Conservation (phyloP, 352 stramenopile genomes). For the Globisporangium uncinulatum region DNA sequence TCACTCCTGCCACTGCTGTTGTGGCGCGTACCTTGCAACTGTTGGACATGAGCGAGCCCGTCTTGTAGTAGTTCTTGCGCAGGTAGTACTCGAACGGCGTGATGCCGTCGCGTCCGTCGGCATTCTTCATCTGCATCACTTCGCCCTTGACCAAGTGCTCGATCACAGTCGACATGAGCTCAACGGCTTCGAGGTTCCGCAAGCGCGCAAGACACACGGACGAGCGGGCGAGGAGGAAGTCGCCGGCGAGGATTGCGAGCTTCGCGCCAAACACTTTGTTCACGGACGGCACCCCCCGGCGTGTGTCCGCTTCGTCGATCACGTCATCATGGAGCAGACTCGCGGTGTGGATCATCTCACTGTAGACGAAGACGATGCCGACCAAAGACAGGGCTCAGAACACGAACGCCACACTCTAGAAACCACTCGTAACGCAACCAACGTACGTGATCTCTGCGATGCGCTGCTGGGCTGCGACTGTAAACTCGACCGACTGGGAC, state of each 20-base stretch:
- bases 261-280: constrained; percentile 99
- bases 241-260: constrained; percentile 96
- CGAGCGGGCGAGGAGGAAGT: constrained; percentile 96
- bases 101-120: constrained; percentile 53
- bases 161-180: constrained; percentile 98
- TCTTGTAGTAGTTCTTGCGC: constrained; percentile 99
- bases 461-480: constrained; percentile 59
- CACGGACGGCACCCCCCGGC: constrained; percentile 90
- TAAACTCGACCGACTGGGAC: constrained; percentile 72
- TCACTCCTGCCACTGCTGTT: no score
- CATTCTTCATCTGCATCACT: constrained; percentile 98
- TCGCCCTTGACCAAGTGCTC: constrained; percentile 99
- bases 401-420: neutral
- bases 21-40: constrained; percentile 71
- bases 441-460: constrained; percentile 83
- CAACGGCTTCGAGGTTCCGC: constrained; percentile 93
- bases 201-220: constrained; percentile 94
- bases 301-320: constrained; percentile 96
- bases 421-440: neutral
- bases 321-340: constrained; percentile 99
- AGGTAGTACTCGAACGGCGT: constrained; percentile 95
- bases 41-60: constrained; percentile 98
- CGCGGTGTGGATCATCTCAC: constrained; percentile 99
- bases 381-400: neutral
- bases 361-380: neutral